phyloP scores from a whole-genome alignment of 495 filamentous ascomycete species.

The Penicillium manginii region DNA sequence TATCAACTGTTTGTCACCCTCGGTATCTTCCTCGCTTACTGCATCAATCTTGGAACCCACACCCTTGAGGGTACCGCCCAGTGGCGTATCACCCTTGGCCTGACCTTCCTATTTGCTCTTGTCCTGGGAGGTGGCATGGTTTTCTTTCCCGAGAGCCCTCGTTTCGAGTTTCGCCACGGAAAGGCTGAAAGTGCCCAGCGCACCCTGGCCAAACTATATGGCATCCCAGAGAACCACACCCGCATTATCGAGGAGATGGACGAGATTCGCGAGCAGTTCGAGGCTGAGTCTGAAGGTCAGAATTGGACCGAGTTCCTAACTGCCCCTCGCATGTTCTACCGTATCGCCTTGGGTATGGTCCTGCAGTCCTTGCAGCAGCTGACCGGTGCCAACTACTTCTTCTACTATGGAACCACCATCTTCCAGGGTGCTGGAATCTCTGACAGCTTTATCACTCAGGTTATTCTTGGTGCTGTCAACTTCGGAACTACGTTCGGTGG shows the following conservation, averaged over 20 bases:
- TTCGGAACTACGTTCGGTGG: constrained; percentile 72
- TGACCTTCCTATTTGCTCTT: constrained; percentile 75
- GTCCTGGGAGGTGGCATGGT: constrained; percentile 74
- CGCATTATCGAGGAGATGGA: constrained; percentile 69
- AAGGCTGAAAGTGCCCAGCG: constrained; percentile 62
- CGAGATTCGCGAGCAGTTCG: constrained; percentile 63
- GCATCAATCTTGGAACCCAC: constrained; percentile 78
- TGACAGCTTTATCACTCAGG: constrained; percentile 71
- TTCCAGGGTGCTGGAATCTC: constrained; percentile 70
- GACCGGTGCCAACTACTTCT: constrained; percentile 74
- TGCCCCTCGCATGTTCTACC: constrained; percentile 72
- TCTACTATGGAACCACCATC: constrained; percentile 79
- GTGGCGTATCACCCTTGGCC: constrained; percentile 79
- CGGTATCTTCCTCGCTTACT: constrained; percentile 80
- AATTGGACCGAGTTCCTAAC: constrained; percentile 72
- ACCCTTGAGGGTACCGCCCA: constrained; percentile 50
- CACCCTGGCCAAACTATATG: constrained; percentile 72
- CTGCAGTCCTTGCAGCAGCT: constrained; percentile 74
- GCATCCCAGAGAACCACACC: constrained; percentile 65
- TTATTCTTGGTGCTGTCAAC: constrained; percentile 76
- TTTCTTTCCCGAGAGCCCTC: constrained; percentile 72
- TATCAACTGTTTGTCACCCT: constrained; percentile 90
- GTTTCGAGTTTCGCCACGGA: constrained; percentile 68
- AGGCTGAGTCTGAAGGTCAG: constrained; percentile 57
- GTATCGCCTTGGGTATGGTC: constrained; percentile 66